Conservation (phyloP, 1,139 yeast genomes). For the Meyerozyma guilliermondii region DNA sequence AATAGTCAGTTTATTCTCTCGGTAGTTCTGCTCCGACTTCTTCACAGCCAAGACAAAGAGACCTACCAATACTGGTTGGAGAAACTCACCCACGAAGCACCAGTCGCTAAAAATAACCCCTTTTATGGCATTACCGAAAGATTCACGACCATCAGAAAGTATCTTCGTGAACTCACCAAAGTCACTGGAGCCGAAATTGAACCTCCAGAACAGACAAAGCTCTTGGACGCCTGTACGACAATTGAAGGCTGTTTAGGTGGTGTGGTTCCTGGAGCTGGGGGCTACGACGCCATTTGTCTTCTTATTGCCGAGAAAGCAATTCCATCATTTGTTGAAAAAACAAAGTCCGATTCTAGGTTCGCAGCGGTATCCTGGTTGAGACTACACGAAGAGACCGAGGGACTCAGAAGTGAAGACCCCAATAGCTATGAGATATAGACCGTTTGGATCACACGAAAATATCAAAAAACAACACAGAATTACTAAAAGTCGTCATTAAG, state of each 20-base stretch:
- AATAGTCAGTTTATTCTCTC: constrained; percentile 53
- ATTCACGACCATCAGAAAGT: constrained; percentile 45
- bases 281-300: constrained; percentile 85
- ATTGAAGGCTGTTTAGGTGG: constrained; percentile 83
- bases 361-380: constrained; percentile 58
- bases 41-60: constrained; percentile 20
- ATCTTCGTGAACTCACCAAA: constrained; percentile 55
- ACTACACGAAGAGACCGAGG: constrained; percentile 53
- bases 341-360: constrained; percentile 26
- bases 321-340: constrained; percentile 27
- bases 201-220: constrained; percentile 67
- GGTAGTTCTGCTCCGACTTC: constrained; percentile 34
- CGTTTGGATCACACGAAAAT: no score
- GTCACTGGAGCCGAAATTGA: constrained; percentile 83
- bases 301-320: constrained; percentile 51
- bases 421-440: background rate
- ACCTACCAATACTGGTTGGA: constrained; percentile 13
- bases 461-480: background rate
- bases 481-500: background rate
- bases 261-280: constrained; percentile 98
- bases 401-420: constrained; percentile 36
- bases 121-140: background rate
- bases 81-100: constrained; percentile 4
- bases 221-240: constrained; percentile 56
- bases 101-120: background rate